phyloP scores from a whole-genome alignment of 495 filamentous ascomycete species.

The Lentithecium fluviatile region DNA sequence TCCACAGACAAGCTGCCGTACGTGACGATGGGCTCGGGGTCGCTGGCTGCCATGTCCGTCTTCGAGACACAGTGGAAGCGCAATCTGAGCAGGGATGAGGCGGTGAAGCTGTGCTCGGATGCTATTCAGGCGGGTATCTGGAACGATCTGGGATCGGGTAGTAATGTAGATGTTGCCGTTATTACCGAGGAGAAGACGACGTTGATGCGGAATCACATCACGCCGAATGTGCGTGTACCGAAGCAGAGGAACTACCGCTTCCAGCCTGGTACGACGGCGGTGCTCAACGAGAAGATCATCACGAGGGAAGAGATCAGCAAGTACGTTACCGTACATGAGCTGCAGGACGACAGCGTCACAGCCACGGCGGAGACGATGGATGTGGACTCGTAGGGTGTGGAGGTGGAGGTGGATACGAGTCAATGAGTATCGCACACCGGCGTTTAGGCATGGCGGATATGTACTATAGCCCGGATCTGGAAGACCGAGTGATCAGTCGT shows the following conservation, averaged over 20 bases:
- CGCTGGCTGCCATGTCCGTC: conserved; percentile 93
- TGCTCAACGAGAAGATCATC: conserved; percentile 90
- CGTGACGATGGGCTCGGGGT: conserved; percentile 98
- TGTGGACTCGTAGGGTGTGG: conserved; percentile 66
- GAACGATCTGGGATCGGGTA: conserved; percentile 96
- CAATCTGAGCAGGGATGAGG: conserved; percentile 72
- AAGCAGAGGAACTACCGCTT: conserved; percentile 95
- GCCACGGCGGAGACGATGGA: conserved; percentile 87
- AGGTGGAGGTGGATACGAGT: background rate
- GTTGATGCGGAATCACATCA: conserved; percentile 84
- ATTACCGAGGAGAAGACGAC: conserved; percentile 93
- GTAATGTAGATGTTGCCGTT: conserved; percentile 94
- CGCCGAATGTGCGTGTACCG: conserved; percentile 83
- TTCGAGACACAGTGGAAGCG: conserved; percentile 96
- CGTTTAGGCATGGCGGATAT: conserved; percentile 18
- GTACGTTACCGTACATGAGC: conserved; percentile 87
- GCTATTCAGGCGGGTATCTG: conserved; percentile 98
- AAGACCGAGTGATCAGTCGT: background rate
- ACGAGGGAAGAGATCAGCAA: conserved; percentile 90
- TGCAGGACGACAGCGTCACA: conserved; percentile 57
- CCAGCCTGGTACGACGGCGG: conserved; percentile 82
- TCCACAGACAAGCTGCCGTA: conserved; percentile 99
- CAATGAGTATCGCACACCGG: background rate
- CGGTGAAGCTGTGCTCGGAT: conserved; percentile 75
- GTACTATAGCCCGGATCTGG: conserved; percentile 4